phyloP scores from a whole-genome alignment of 2,329 filamentous ascomycete genomes.

The Fusarium tupiense region DNA sequence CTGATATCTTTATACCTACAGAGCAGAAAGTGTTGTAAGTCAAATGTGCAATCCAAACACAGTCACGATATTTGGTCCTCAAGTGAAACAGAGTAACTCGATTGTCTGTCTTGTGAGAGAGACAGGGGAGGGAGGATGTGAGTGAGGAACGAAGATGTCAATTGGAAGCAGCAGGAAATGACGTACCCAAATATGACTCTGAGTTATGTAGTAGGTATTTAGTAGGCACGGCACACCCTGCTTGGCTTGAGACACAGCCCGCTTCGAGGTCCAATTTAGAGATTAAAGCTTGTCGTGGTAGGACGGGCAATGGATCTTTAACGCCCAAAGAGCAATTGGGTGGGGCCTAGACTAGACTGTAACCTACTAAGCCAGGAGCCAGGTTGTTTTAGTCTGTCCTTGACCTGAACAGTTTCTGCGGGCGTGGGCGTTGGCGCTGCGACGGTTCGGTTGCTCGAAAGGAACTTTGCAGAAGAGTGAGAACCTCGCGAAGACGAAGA shows the following conservation, averaged over 20 bases:
- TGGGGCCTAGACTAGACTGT: not conserved
- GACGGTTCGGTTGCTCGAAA: slow-evolving; percentile 1
- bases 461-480: not conserved
- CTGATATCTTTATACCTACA: slow-evolving; percentile 18
- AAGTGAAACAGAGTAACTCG: not conserved
- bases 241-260: slow-evolving; percentile 29
- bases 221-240: not conserved
- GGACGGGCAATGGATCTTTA: slow-evolving; percentile 9
- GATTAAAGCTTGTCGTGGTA: slow-evolving; percentile 25
- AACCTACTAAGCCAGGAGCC: not conserved
- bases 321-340: slow-evolving; percentile 11
- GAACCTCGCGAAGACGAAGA: not conserved
- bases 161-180: slow-evolving; percentile 3
- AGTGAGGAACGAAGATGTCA: slow-evolving; percentile 24
- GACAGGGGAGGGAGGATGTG: not conserved
- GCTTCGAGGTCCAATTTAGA: slow-evolving; percentile 22
- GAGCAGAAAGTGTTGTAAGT: slow-evolving; percentile 9
- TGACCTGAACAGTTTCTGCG: slow-evolving; percentile 6
- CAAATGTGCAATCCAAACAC: slow-evolving; percentile 26
- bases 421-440: slow-evolving; percentile 18
- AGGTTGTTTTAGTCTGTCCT: slow-evolving; percentile 15
- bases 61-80: slow-evolving; percentile 4
- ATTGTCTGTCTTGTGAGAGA: slow-evolving; percentile 3
- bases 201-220: not conserved
- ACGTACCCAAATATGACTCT: not conserved